These are phyloP conservation scores for Botrytis hyacinthi DNA, from an alignment of 2,329 filamentous ascomycete species.

Conservation along the genomic window DNA sequence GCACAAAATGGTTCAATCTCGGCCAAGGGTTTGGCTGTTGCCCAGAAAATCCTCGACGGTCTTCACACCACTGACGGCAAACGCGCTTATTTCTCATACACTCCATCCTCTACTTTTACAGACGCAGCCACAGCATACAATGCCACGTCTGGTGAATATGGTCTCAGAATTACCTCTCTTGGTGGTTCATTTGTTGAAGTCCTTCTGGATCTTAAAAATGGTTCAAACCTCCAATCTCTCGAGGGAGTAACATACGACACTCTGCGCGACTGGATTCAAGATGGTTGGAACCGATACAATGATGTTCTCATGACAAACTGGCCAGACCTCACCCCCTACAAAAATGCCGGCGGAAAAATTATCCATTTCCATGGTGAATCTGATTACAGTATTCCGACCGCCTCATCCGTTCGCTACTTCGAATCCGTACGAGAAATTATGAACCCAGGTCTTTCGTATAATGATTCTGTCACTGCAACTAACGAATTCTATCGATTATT, in stretches of 20 bases:
- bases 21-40: constrained; percentile 38
- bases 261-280: constrained; percentile 53
- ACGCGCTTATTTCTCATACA: constrained; percentile 42
- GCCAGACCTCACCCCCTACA: constrained; percentile 52
- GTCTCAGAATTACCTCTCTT: constrained; percentile 37
- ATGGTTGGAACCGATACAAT: constrained; percentile 50
- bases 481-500: constrained; percentile 55
- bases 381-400: constrained; percentile 52
- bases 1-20: constrained; percentile 30
- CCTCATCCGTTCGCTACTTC: constrained; percentile 54
- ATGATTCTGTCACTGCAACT: constrained; percentile 44
- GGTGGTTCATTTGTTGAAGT: constrained; percentile 43
- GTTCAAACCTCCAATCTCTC: constrained; percentile 45
- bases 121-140: constrained; percentile 11
- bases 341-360: constrained; percentile 52
- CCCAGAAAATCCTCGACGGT: constrained; percentile 40
- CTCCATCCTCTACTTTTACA: constrained; percentile 30
- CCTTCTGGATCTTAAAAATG: constrained; percentile 43
- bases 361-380: constrained; percentile 59
- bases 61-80: constrained; percentile 39
- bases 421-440: constrained; percentile 52
- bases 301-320: constrained; percentile 53
- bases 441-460: constrained; percentile 44
- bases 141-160: constrained; percentile 32
- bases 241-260: constrained; percentile 55